Evolutionary conservation across 257 asterid genomes (phyloP), one percentile per base, ranked within the genome.

Genomic region (Solanum dulcamara): DNA sequence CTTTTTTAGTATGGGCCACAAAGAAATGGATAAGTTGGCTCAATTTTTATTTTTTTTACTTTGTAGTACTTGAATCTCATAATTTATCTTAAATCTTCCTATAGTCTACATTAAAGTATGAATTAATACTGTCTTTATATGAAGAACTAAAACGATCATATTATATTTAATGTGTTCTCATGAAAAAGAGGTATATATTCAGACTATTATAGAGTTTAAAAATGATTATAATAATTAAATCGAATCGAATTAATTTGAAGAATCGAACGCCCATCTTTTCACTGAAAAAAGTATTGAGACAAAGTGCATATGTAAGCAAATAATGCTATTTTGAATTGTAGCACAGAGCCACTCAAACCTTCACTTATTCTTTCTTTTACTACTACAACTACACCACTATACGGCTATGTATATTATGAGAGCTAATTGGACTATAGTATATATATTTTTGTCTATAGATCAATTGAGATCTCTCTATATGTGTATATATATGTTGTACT

Each of bases 351-450:
- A 90, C 91, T 91, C 91, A 90, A 90, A 77, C 28, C 71, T 70
- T 86, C 88, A 91, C 93, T 91, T 85, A 91, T 91, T 90, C 85
- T 84, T 64, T 84, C 84, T 86, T 89, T 89, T 91, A 89, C 91
- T 90, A 90, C 85, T 86, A 42, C 93, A 89, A 89, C 92, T 88
- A 88, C 86, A 72, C 62, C 33, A 8, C 81, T 22, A 33, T 37
- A 15, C 81, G 35, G 46, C 81, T 57, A 77, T 51, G 42, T 70
- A 35, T 35, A 68, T 79, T 70, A 80, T 79, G 44, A 79, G 83
- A 79, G 44, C 30, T 30, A 70, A 70, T 37, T 79, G 66, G 62
- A 48, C 66, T 48, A 70, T 68, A 46, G 4, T 67, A 37, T 32
- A 30, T 32, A 2, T 18, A 5, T 51, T 35, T 68, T 46, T 44